Percentiles rank a stretch among this genome's conserved stretches.
Evolutionary conservation across 805 yeast genomes (phyloP).

Genomic region (Candida corydali): DNA sequence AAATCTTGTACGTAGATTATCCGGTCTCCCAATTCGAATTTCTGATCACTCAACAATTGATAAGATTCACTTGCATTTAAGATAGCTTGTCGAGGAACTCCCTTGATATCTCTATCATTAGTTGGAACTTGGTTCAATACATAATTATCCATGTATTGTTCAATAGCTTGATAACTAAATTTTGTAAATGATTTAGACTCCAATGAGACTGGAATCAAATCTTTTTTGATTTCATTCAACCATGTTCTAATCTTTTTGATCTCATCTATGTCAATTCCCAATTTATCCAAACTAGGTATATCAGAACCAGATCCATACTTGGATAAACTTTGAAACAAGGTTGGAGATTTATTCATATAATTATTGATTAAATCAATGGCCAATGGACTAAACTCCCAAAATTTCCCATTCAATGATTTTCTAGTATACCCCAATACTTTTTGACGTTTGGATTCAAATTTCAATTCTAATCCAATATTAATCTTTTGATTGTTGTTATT

Average conservation of each 20-base stretch:
- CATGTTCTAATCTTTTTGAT: constrained; percentile 42
- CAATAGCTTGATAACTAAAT: constrained; percentile 63
- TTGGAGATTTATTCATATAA: constrained; percentile 60
- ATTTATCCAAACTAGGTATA: constrained; percentile 37
- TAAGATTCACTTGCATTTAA: constrained; percentile 71
- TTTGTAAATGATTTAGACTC: constrained; percentile 77
- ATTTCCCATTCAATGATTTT: constrained; percentile 41
- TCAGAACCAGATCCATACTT: constrained; percentile 17
- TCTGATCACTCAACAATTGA: constrained; percentile 68
- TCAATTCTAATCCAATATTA: constrained; percentile 80
- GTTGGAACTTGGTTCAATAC: constrained; percentile 41
- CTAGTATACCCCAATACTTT: constrained; percentile 88
- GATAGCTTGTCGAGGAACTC: constrained; percentile 82
- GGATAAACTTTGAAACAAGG: constrained; percentile 44
- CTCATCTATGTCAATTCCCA: constrained; percentile 37
- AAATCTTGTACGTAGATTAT: constrained; percentile 78
- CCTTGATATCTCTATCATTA: constrained; percentile 57
- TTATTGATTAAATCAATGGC: constrained; percentile 64
- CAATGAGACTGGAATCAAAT: constrained; percentile 60
- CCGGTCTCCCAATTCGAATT: constrained; percentile 84
- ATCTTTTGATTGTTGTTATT: constrained; percentile 45
- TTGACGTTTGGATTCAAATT: constrained; percentile 71
- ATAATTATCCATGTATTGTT: constrained; percentile 46
- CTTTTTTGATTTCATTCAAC: constrained; percentile 46
- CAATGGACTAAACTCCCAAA: constrained; percentile 79